These are phyloP conservation scores for Phytopythium delawarense DNA, from an alignment of 352 stramenopile genomes.

Conservation along the genomic window DNA sequence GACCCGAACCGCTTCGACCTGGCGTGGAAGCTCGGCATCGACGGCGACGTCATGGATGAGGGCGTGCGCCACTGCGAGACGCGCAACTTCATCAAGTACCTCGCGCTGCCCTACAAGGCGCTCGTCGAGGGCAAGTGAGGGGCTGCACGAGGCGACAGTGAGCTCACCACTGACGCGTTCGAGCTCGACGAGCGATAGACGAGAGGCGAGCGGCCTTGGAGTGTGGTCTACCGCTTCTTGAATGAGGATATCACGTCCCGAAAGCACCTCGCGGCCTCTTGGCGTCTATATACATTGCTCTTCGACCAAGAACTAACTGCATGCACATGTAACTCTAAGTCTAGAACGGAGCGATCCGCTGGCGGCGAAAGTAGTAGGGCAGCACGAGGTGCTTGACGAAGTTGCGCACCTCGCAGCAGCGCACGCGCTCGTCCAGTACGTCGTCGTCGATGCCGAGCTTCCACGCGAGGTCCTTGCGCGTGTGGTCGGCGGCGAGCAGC, in stretches of 20 bases:
- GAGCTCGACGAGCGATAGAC: conserved; percentile 1
- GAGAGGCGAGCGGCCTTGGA: not conserved
- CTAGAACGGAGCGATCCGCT: conserved; percentile 1
- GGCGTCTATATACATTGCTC: conserved; percentile 2
- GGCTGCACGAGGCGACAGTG: not conserved
- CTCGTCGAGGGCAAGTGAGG: conserved; percentile 1
- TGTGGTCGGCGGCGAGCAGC: conserved; percentile 63
- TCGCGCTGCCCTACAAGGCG: conserved; percentile 53
- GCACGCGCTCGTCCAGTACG: conserved; percentile 77
- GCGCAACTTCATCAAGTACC: conserved; percentile 68
- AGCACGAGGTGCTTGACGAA: conserved; percentile 83
- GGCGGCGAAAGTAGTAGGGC: conserved; percentile 41
- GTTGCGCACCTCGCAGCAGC: conserved; percentile 77
- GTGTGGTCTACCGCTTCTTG: not conserved
- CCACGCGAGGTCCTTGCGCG: conserved; percentile 77
- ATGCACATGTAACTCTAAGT: not conserved
- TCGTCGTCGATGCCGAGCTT: conserved; percentile 69
- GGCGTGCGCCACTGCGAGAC: conserved; percentile 61
- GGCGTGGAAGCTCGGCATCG: conserved; percentile 58
- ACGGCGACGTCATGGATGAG: conserved; percentile 66
- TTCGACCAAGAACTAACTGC: not conserved
- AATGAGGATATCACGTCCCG: not conserved
- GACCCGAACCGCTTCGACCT: conserved; percentile 55
- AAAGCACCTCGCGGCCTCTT: not conserved
- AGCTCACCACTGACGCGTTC: not conserved